phyloP scores from a whole-genome alignment of 805 yeast genomes.

The Saccharomycopsis sp. region DNA sequence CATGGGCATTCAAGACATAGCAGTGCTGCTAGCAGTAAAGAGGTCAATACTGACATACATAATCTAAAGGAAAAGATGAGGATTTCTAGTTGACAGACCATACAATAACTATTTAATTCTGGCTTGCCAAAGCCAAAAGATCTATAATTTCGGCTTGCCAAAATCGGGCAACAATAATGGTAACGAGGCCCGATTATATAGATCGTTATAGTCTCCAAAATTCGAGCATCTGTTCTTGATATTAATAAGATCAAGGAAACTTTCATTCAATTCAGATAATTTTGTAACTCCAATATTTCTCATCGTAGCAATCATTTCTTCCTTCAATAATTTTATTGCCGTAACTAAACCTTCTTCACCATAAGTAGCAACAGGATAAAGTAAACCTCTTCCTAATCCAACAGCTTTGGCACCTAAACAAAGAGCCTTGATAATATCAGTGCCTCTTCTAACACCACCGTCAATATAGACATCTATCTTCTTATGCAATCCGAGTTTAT shows the following conservation, averaged over 20 bases:
- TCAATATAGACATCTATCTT: conserved; percentile 54
- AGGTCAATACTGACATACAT: neutral
- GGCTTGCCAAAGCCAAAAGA: neutral
- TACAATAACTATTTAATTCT: too few species aligned
- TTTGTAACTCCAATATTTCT: conserved; percentile 65
- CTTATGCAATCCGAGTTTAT: conserved; percentile 39
- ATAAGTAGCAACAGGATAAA: conserved; percentile 57
- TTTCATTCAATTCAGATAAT: conserved; percentile 51
- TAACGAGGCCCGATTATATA: conserved; percentile 10
- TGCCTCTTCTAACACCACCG: conserved; percentile 66
- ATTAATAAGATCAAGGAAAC: conserved; percentile 50
- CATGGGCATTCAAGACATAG: neutral
- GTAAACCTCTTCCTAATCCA: conserved; percentile 62
- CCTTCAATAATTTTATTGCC: conserved; percentile 54
- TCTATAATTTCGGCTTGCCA: conserved; percentile 6
- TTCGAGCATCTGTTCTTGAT: conserved; percentile 25
- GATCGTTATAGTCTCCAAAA: conserved; percentile 8
- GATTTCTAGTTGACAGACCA: neutral
- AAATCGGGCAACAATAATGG: conserved; percentile 10
- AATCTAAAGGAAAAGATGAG: neutral
- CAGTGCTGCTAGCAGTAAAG: neutral
- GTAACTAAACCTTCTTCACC: conserved; percentile 59
- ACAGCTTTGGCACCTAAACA: conserved; percentile 67
- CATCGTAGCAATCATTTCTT: conserved; percentile 73
- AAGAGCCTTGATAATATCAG: conserved; percentile 58